Evolutionary conservation across 345 rosid species (phyloP).

Genomic region (Melaleuca quinquenervia): DNA sequence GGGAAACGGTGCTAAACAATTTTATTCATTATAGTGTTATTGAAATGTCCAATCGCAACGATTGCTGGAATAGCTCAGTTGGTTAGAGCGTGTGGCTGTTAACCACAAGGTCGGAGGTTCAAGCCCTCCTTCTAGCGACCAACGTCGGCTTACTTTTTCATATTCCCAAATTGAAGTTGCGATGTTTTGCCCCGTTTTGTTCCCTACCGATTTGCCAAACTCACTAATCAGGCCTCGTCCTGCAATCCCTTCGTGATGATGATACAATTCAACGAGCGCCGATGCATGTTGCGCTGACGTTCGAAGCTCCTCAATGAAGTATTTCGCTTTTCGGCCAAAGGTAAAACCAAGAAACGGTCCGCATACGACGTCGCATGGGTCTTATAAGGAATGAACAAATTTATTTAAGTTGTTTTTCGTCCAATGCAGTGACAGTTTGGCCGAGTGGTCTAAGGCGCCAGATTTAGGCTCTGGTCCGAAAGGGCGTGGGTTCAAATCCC

Average conservation of each 20-base stretch:
- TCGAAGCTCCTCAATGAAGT: too few species aligned
- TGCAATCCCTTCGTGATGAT: background rate
- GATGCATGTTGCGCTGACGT: background rate
- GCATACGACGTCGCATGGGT: too few species aligned
- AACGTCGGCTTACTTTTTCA: rapidly evolving
- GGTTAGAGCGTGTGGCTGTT: constrained; percentile 66
- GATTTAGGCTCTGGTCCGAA: constrained; percentile 99
- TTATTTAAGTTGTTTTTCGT: too few species aligned
- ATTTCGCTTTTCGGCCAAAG: too few species aligned
- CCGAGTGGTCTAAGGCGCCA: constrained; percentile 99
- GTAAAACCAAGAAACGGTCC: too few species aligned
- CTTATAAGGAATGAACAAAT: too few species aligned
- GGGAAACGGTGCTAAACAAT: too few species aligned
- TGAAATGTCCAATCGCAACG: rapidly evolving
- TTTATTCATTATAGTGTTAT: too few species aligned
- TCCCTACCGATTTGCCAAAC: background rate
- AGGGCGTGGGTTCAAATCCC: constrained; percentile 99
- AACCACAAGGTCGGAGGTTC: constrained; percentile 74
- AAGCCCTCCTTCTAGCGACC: constrained; percentile 48
- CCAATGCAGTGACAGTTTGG: constrained; percentile 99
- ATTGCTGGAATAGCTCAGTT: constrained; percentile 49
- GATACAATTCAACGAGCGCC: background rate
- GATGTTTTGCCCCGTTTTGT: background rate
- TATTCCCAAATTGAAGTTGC: background rate
- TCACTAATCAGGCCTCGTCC: background rate